phyloP scores from a whole-genome alignment of 2,329 filamentous ascomycete genomes.

The Tolypocladium ovalisporum region DNA sequence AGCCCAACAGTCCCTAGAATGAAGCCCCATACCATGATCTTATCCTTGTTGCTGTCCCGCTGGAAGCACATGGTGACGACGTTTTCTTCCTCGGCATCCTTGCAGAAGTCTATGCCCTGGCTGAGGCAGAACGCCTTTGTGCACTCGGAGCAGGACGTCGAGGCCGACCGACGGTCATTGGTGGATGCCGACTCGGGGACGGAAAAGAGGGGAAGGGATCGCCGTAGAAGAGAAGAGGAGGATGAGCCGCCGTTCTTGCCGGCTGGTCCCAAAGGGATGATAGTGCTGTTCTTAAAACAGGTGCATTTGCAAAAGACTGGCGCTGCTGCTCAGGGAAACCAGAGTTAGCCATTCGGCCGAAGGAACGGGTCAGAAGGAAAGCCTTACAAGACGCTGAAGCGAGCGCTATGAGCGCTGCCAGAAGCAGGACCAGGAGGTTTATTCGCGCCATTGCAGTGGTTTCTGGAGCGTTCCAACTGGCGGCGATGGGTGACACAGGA shows the following conservation, averaged over 20 bases:
- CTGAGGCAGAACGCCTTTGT: conserved; percentile 54
- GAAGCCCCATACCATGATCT: conserved; percentile 55
- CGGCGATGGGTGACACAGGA: background rate
- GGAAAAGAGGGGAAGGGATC: conserved; percentile 10
- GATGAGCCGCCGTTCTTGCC: conserved; percentile 19
- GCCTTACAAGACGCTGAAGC: conserved; percentile 31
- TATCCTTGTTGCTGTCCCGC: conserved; percentile 56
- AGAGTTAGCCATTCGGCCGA: background rate
- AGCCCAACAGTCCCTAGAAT: conserved; percentile 47
- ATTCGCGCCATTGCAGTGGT: conserved; percentile 27
- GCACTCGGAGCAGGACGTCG: conserved; percentile 46
- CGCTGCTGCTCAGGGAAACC: conserved; percentile 31
- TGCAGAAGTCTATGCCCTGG: conserved; percentile 51
- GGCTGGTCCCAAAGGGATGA: conserved; percentile 46
- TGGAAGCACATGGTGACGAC: conserved; percentile 55
- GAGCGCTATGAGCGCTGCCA: conserved; percentile 23
- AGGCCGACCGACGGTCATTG: conserved; percentile 22
- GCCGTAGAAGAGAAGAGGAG: conserved; percentile 11
- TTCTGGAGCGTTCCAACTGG: background rate
- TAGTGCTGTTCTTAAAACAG: conserved; percentile 59
- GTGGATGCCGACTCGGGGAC: background rate
- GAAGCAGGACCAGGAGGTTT: conserved; percentile 22
- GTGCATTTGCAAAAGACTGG: conserved; percentile 61
- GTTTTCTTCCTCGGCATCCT: conserved; percentile 49
- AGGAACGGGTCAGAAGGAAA: background rate